Conservation (phyloP, 1,284 basidiomycete genomes). For the Microbotryum lychnidis-dioicae region DNA sequence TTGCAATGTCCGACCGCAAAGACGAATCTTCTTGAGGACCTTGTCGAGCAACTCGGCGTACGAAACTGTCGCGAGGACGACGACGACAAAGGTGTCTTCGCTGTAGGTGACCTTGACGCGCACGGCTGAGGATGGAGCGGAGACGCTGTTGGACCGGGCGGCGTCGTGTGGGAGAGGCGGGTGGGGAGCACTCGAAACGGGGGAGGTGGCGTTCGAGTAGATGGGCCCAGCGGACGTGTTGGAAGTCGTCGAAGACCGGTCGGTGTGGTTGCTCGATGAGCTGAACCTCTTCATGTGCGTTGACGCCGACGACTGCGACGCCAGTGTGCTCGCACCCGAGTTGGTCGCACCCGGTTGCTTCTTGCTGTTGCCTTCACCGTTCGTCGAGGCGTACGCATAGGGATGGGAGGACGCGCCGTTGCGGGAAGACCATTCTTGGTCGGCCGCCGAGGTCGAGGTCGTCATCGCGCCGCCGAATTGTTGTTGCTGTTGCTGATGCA, state of each 20-base stretch:
- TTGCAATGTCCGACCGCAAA: conserved; percentile 58
- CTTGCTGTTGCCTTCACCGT: background rate
- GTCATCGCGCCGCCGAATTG: background rate
- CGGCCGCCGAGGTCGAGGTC: background rate
- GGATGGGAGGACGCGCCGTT: background rate
- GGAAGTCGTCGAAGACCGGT: conserved; percentile 31
- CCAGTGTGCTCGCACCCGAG: conserved; percentile 22
- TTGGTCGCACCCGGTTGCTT: conserved; percentile 9
- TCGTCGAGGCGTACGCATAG: background rate
- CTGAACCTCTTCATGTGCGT: conserved; percentile 27
- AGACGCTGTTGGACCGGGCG: background rate
- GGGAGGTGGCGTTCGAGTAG: conserved; percentile 5
- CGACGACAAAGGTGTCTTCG: conserved; percentile 85
- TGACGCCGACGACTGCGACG: conserved; percentile 22
- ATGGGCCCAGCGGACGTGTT: conserved; percentile 19
- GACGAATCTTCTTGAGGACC: conserved; percentile 81
- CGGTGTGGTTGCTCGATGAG: conserved; percentile 30
- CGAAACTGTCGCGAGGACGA: conserved; percentile 66
- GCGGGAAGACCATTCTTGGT: too few relatives aligned
- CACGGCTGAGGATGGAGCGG: conserved; percentile 29
- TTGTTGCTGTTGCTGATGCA: conserved; percentile 37
- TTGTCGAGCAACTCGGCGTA: conserved; percentile 77
- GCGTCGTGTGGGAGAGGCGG: background rate
- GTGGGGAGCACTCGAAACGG: conserved; percentile 6
- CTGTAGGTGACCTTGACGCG: conserved; percentile 60